Evolutionary conservation across 225 moss, liverwort and hornwort species (phyloP), one percentile per base, ranked within the genome.

Genomic region (Lunularia cruciata): DNA sequence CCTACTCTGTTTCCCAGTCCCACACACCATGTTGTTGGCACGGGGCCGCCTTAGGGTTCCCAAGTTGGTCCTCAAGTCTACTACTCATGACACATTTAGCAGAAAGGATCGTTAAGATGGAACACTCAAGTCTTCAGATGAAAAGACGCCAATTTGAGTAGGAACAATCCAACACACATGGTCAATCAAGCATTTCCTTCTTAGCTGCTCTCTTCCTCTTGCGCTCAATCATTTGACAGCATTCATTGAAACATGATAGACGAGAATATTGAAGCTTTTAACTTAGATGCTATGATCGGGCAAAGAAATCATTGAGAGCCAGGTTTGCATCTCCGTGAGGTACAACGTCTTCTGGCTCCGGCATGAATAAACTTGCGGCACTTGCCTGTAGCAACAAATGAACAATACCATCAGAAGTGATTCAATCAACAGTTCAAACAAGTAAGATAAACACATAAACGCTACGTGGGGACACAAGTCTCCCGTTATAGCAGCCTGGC

Each of bases 271-370:
- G 33, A 71, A 72, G 60, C 43, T 65, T 75, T 54, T 38, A 65
- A 49, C 40, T 39, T 63, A 68, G 42, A 75, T 60, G 63, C 76
- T 82, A 77, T 57, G 77, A 82, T 20, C 93, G 90, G 16, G 90
- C 87, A 80, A 98, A 98, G 43, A 98, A 98, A 76, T 98, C 91
- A 72, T 98, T 91, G 16, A 93, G 70, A 58, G 89, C 96, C 80
- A 98, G 85, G 75, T 98, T 98, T 46, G 96, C 96, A 68, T 98
- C 96, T 72, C 96, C 96, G 59, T 98, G 96, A 20, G 92, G 86
- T 47, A 98, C 85, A 39, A 82, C 85, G 60, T 98, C 96, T 76
- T 98, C 96, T 1, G 96, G 96, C 78, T 98, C 96, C 6, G 96
- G 96, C 87, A 93, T 84, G 76, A 90, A 91, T 47, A 98, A 70